Base-by-base conservation (phyloP, 805 yeast species). In the Ogataea nonfermentans region DNA sequence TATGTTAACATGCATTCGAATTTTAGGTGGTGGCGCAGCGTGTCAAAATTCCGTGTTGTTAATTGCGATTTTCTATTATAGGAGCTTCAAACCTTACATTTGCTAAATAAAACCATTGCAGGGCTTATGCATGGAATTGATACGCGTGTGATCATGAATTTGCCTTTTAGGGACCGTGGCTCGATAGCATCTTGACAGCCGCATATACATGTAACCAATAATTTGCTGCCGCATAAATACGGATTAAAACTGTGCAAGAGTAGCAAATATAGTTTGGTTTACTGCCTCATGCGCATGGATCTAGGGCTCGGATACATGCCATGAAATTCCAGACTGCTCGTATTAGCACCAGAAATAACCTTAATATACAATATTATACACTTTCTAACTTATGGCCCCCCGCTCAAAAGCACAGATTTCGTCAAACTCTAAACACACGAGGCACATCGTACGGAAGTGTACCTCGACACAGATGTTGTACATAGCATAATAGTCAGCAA, bases 401-500 rank as follows among this genome's bases (percentile, higher is more conserved):
- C 24, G 34, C n/a, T 39, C 47, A n/a, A 42, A 37, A 11, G 37
- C 43, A 28, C 35, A 31, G 25, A 48, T 42, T 14, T 40, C 48
- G 8, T 37, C 46, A 23, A 47, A 44, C 22, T 49, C 52, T 12
- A 11, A 15, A 16, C 33, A 30, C 4, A 35, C 44, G 4, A 30
- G 34, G 20, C 13, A 10, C 35, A 52, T 24, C 8, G 24, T 44
- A 9, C 32, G 37, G 26, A 11, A 29, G 29, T 53, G 48, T 2
- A 49, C 32, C 32, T 45, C 52, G 15, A 46, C 36, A 14, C 49
- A 47, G 9, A 46, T 15, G 32, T 52, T 47, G 40, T 22, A 48
- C 16, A 50, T 19, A 9, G 37, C 14, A 28, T 52, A 53, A 30
- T 52, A 52, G 16, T 32, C 38, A 4, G 14, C 25, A 15, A 44